phyloP scores from a whole-genome alignment of 305 asterid species.

The Rubia peregrina region DNA sequence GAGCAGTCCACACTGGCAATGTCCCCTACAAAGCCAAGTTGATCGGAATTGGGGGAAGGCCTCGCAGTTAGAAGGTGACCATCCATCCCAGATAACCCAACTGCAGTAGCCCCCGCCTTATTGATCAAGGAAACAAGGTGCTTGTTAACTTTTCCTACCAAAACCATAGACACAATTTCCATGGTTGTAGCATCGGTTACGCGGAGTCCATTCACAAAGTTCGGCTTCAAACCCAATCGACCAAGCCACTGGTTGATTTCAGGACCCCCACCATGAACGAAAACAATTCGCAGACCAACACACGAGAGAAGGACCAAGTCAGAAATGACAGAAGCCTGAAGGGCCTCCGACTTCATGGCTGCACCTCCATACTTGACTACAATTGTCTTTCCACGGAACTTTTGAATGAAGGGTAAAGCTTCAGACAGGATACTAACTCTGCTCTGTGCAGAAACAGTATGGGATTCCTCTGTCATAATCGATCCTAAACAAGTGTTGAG shows the following conservation, averaged over 20 bases:
- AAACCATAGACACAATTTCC: slow-evolving; percentile 87
- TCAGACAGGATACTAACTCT: slow-evolving; percentile 73
- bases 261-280: slow-evolving; percentile 92
- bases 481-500: slow-evolving; percentile 42
- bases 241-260: slow-evolving; percentile 84
- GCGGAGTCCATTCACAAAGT: slow-evolving; percentile 70
- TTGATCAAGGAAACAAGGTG: slow-evolving; percentile 71
- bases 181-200: slow-evolving; percentile 82
- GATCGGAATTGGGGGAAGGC: slow-evolving; percentile 51
- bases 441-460: slow-evolving; percentile 43
- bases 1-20: slow-evolving; percentile 67
- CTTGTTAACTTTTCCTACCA: slow-evolving; percentile 73
- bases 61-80: slow-evolving; percentile 73
- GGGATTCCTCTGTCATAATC: slow-evolving; percentile 23
- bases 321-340: slow-evolving; percentile 77
- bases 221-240: slow-evolving; percentile 54
- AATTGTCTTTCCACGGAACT: slow-evolving; percentile 73
- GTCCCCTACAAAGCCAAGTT: slow-evolving; percentile 84
- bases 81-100: slow-evolving; percentile 77
- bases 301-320: slow-evolving; percentile 83
- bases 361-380: slow-evolving; percentile 94
- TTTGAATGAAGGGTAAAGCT: slow-evolving; percentile 74
- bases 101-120: slow-evolving; percentile 85
- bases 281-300: slow-evolving; percentile 69
- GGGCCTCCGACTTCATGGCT: slow-evolving; percentile 80